Base-by-base conservation (phyloP, 2,329 filamentous ascomycete species). In the Penicillium sp. region DNA sequence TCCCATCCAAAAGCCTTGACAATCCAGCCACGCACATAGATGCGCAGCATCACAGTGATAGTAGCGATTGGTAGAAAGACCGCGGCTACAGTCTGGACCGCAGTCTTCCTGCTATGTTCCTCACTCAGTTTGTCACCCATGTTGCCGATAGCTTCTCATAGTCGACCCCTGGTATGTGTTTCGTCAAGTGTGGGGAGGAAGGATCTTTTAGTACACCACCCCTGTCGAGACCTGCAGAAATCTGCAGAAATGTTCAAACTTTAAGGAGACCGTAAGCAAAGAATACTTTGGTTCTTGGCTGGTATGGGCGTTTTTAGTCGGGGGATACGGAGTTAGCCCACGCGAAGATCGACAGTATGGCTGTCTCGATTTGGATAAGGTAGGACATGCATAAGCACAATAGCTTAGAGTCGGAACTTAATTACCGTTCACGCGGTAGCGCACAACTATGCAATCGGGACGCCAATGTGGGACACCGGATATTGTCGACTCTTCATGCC, bases 1-100 rank as follows among this genome's bases (percentile, higher is more conserved):
- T 73, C 71, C 59, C 64, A 64, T 34, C 71, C 71, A 56, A 73
- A 71, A 4, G 57, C 65, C 50, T 67, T 69, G 14, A 71, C 66
- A 5, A 73, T 34, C 39, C 59, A 61, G 36, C 58, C 58, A 3
- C 71, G 68, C 40, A 71, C 67, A 57, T 72, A 73, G 32, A 65
- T 68, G 24, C 69, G 67, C 47, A 71, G 52, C 22, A 63, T 59
- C 14, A 70, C 66, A 6, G 66, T 51, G 8, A 71, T 57, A 14
- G 42, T 53, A 18, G 67, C 67, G 11, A 70, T 54, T 1, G 68
- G 49, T 57, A 71, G 51, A 36, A 71, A 70, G 40, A 60, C 61
- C 43, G 64, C 67, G 32, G 67, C 64, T 21, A 69, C 60, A 39
- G 54, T 58, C 49, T 54, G 56, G 21, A 69, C 65, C 44, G 66